Percentiles rank a stretch among this genome's conserved stretches.
phyloP scores from a whole-genome alignment of 2,329 filamentous ascomycete species.

The Scedosporium apiospermum region DNA sequence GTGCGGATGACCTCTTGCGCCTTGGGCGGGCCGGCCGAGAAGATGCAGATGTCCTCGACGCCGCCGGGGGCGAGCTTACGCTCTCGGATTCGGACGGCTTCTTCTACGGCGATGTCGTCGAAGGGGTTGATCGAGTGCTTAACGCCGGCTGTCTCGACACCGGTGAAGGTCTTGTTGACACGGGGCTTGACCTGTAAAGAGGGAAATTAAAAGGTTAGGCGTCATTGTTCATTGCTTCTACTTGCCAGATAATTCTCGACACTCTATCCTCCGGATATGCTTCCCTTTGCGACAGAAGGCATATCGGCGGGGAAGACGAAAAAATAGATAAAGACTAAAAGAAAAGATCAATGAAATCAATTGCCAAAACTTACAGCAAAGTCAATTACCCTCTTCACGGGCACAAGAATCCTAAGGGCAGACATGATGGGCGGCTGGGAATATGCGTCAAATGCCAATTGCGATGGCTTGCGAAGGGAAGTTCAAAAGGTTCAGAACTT shows the following conservation, averaged over 20 bases:
- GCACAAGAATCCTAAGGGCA: conserved; percentile 65
- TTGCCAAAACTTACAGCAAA: conserved; percentile 56
- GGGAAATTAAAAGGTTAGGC: background rate
- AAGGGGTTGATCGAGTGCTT: conserved; percentile 99
- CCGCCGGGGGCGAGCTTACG: conserved; percentile 61
- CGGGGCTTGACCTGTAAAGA: conserved; percentile 52
- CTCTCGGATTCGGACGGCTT: conserved; percentile 89
- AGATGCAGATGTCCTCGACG: conserved; percentile 85
- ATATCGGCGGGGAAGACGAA: background rate
- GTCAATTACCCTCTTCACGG: conserved; percentile 78
- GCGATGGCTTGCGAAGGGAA: background rate
- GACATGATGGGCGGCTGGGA: conserved; percentile 37
- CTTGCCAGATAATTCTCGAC: no score
- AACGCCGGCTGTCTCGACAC: conserved; percentile 82
- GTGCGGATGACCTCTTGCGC: conserved; percentile 82
- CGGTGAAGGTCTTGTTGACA: conserved; percentile 67
- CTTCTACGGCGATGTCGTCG: conserved; percentile 95
- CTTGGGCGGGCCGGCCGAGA: conserved; percentile 83
- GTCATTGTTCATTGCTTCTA: no score
- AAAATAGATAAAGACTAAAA: background rate
- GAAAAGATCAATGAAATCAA: background rate
- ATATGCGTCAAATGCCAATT: background rate
- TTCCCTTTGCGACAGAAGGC: background rate
- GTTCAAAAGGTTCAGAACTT: background rate
- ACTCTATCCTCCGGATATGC: no score